Conservation (phyloP, 2,329 filamentous ascomycete genomes). For the Aspergillus spinulosporus region DNA sequence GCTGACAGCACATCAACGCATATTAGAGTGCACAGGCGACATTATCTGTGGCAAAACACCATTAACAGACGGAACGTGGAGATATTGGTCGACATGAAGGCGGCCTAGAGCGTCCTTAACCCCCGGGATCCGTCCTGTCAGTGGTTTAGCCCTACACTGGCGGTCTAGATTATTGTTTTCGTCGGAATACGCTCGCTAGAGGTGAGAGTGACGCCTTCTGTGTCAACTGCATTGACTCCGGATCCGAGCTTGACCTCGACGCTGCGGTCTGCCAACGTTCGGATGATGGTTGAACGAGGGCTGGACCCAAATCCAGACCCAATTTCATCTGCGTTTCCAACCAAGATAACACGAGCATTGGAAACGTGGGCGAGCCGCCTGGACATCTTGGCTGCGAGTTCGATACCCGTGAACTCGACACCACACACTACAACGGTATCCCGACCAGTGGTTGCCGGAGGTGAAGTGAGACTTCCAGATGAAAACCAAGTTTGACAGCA, state of each 20-base stretch:
- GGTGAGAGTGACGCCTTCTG: conserved; percentile 25
- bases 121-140: conserved; percentile 37
- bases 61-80: conserved; percentile 26
- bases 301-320: conserved; percentile 37
- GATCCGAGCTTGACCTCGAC: conserved; percentile 35
- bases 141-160: conserved; percentile 34
- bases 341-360: conserved; percentile 25
- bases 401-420: conserved; percentile 39
- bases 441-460: conserved; percentile 28
- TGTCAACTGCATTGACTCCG: conserved; percentile 29
- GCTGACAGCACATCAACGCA: conserved; percentile 44
- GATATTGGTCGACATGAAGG: conserved; percentile 31
- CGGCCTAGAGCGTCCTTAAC: conserved; percentile 32
- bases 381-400: conserved; percentile 32
- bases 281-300: conserved; percentile 34
- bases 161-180: conserved; percentile 42
- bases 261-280: conserved; percentile 31
- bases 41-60: conserved; percentile 40
- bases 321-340: conserved; percentile 31
- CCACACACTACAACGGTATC: conserved; percentile 41
- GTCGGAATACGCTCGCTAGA: conserved; percentile 38
- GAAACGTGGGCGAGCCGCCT: conserved; percentile 24
- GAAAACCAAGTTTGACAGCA: conserved; percentile 29
- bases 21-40: conserved; percentile 30
- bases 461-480: conserved; percentile 30